phyloP scores from a whole-genome alignment of 2,329 filamentous ascomycete genomes.

The Ceratocystis lukuohia region DNA sequence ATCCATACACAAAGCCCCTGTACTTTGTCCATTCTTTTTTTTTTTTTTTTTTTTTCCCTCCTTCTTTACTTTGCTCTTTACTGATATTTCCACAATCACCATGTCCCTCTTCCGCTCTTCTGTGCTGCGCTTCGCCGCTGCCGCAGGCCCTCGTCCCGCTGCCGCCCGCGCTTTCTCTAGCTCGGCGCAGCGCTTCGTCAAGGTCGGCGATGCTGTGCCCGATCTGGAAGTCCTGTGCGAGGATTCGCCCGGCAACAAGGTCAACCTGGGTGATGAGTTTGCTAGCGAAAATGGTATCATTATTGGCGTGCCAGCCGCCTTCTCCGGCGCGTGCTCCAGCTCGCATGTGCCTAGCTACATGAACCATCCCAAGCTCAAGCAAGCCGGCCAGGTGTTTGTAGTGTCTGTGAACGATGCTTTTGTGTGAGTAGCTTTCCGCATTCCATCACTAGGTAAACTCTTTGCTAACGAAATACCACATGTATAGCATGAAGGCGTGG shows the following conservation, averaged over 20 bases:
- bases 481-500: conserved; percentile 76
- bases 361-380: conserved; percentile 60
- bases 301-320: conserved; percentile 72
- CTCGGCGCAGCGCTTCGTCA: conserved; percentile 46
- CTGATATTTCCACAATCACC: background rate
- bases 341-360: conserved; percentile 78
- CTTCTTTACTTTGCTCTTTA: no score
- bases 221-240: conserved; percentile 65
- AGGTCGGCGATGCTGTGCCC: conserved; percentile 68
- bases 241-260: conserved; percentile 78
- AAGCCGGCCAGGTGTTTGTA: conserved; percentile 75
- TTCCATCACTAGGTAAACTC: no score
- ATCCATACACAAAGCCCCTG: background rate
- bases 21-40: no score
- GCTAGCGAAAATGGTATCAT: conserved; percentile 47
- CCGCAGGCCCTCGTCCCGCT: conserved; percentile 3
- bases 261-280: conserved; percentile 72
- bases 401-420: conserved; percentile 90
- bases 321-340: conserved; percentile 45
- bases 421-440: conserved; percentile 47
- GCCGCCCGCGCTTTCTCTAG: conserved; percentile 43
- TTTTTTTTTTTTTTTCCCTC: no score
- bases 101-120: conserved; percentile 18
- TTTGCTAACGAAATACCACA: background rate
- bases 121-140: conserved; percentile 13